Percentiles rank a stretch among this genome's conserved stretches.
Evolutionary conservation across 345 rosid species (phyloP).

Genomic region (Citrus mangshanensis): DNA sequence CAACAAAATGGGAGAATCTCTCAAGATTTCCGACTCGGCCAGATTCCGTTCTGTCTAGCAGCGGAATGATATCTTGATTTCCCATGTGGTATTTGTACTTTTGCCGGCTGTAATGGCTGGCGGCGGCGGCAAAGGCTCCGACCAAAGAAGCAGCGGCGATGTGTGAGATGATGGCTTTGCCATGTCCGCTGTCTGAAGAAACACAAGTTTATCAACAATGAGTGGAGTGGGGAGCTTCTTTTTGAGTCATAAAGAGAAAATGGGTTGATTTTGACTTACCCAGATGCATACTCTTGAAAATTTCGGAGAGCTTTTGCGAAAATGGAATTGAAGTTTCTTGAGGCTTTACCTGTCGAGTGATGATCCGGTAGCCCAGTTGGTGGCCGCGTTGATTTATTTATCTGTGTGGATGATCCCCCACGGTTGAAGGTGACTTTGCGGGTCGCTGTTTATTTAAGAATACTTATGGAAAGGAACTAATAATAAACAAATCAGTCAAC

Average conservation of each 20-base stretch:
- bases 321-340: neutral
- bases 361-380: neutral
- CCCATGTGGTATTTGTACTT: slow-evolving; percentile 12
- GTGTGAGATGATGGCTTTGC: slow-evolving; percentile 16
- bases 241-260: neutral
- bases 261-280: neutral
- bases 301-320: neutral
- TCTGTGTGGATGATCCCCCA: neutral
- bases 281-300: neutral
- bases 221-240: neutral
- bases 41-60: slow-evolving; percentile 42
- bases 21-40: slow-evolving; percentile 62
- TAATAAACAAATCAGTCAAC: neutral
- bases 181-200: slow-evolving; percentile 10
- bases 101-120: slow-evolving; percentile 19
- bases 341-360: neutral
- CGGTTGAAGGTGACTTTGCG: neutral
- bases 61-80: slow-evolving; percentile 34
- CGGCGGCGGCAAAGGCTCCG: slow-evolving; percentile 24
- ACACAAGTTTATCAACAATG: neutral
- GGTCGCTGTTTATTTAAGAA: neutral
- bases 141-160: slow-evolving; percentile 30
- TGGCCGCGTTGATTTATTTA: neutral
- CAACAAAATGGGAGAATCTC: slow-evolving; percentile 77
- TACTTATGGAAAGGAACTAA: fast-evolving